Evolutionary conservation across 2,329 filamentous ascomycete genomes (phyloP), one percentile per base, ranked within the genome.

Genomic region (Thermothelomyces thermophilus): DNA sequence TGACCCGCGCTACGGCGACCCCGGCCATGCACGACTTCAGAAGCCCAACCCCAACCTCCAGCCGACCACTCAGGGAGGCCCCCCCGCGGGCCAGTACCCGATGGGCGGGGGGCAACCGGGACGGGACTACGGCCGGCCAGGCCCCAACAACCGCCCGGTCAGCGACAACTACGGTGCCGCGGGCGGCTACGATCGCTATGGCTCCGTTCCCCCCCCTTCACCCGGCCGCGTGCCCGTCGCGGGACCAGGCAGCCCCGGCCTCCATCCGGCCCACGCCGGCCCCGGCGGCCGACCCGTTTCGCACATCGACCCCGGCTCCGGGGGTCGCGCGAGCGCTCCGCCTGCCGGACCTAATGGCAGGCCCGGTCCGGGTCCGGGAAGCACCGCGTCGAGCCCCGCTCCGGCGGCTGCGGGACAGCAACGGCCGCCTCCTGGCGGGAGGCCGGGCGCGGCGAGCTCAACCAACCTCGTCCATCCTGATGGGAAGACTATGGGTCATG

Each of bases 401-500:
- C 39, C 50, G 19, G 40, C 39, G 5, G 22, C 19, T 6, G 31
- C 14, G 10, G 20, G 3, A 7, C 14, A 22, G 33, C 45, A 44
- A 30, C 26, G 33, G 37, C 43, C 28, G 7, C 42, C 42, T 17
- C 22, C 42, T 30, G 13, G 9, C 13, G 19, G 10, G 10, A 5
- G 30, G 9, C 36, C 37, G 9, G 52, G 37, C 22, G 41, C 24
- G 6, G 34, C 60, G 35, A 65, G 56, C 48, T 59, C 60, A 56
- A 69, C 16, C 6, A 49, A 40, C 11, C 4, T 46, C 14, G 28
- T 2, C 5, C 61, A 63, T 54, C 61, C 61, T 1, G 61, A 61
- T 48, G 62, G 62, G 17, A 70, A 68, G 55, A 65, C 71, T 40
- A 73, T 79, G 28, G 77, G 76, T 43, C 87, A 90, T 64, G 93